Percentiles rank a stretch among this genome's conserved stretches.
These are phyloP conservation scores for Dictyostelium purpureum DNA, from an alignment of 78 protist genomes.

Conservation along the genomic window DNA sequence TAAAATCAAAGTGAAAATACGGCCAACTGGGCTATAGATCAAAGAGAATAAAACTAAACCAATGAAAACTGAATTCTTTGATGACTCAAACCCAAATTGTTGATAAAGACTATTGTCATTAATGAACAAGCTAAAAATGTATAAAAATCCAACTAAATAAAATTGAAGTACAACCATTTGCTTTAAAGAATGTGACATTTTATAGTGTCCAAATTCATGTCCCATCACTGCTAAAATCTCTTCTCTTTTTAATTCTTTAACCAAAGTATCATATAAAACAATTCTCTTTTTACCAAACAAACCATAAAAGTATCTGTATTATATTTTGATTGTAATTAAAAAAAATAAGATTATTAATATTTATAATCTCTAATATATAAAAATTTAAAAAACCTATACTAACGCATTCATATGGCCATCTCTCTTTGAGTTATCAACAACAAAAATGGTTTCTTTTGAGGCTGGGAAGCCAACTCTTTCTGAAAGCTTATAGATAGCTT, in stretches of 20 bases:
- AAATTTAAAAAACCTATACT: background rate
- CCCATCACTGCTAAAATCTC: constrained; percentile 84
- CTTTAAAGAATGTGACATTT: constrained; percentile 69
- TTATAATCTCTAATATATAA: background rate
- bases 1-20: constrained; percentile 25
- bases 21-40: constrained; percentile 78
- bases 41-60: constrained; percentile 76
- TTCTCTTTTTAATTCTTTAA: constrained; percentile 50
- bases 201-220: constrained; percentile 94
- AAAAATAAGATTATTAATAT: too few species aligned
- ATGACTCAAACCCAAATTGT: constrained; percentile 71
- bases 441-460: constrained; percentile 35
- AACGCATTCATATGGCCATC: constrained; percentile 84
- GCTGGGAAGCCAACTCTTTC: constrained; percentile 81
- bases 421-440: constrained; percentile 85
- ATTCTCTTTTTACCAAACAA: constrained; percentile 88
- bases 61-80: constrained; percentile 11
- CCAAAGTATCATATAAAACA: constrained; percentile 91
- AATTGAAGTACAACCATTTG: constrained; percentile 26
- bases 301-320: constrained; percentile 86
- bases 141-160: constrained; percentile 37
- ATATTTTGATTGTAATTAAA: background rate
- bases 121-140: constrained; percentile 46
- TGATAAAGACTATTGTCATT: constrained; percentile 53
- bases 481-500: constrained; percentile 51